Evolutionary conservation across 768 basidiomycete genomes (phyloP), one percentile per base, ranked within the genome.

Genomic region (Daedalea quercina): DNA sequence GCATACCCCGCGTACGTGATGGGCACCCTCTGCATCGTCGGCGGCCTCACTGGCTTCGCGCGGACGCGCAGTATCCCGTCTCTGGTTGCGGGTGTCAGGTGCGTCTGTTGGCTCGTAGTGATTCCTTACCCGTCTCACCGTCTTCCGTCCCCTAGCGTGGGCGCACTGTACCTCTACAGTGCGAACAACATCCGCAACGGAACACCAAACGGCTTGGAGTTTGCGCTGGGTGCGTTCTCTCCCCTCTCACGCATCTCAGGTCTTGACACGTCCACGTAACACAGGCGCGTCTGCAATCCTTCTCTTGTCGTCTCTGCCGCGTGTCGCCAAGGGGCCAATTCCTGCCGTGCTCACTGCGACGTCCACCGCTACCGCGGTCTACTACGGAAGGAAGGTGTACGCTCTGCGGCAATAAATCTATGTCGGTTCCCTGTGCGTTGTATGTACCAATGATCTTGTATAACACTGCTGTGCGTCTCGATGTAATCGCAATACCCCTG

Each of bases 41-140:
- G 90, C 12, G 90, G 90, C 22, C 53, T 87, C 40, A 81, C 83
- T 41, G 90, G 87, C 26, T 90, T 80, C 56, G 79, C 73, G 7
- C 75, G 79, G 59, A 87, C 84, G 54, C 79, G 84, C 22, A 92
- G 89, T 28, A 72, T 92, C 26, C 91, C 90, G 6, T 92, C 91
- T 12, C 66, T 93, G 40, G 80, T 92, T 19, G 90, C 90, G 53
- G 90, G 90, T 35, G 78, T 90, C 42, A 76, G 84, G 89, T 91
- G 60, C 41, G 82, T 26, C n/a, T n/a, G 19, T 19, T 13, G 3
- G 20, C 31, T 22, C 1, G 17, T 33, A n/a, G n/a, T n/a, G n/a
- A n/a, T n/a, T n/a, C n/a, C n/a, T n/a, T n/a, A n/a, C n/a, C n/a
- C n/a, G n/a, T n/a, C n/a, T n/a, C n/a, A n/a, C n/a, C n/a, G n/a